These are phyloP conservation scores for Fomitopsis serialis DNA, from an alignment of 768 basidiomycete species.

Conservation along the genomic window DNA sequence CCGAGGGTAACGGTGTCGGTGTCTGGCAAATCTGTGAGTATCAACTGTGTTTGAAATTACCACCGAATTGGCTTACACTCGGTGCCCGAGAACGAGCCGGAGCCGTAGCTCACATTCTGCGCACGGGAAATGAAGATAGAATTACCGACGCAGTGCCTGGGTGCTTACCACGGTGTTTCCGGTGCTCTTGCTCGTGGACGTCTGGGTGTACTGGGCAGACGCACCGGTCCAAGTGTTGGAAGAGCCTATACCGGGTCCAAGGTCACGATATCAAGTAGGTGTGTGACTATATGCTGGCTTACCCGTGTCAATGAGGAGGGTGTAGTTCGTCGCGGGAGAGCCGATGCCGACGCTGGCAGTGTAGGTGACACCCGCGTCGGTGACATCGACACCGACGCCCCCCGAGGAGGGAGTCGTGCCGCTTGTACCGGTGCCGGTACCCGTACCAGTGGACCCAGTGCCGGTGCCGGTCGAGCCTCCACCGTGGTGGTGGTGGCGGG, in stretches of 20 bases:
- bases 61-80: conserved; percentile 35
- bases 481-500: conserved; percentile 8
- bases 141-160: no score
- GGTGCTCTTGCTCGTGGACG: conserved; percentile 39
- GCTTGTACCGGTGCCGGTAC: conserved; percentile 4
- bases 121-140: conserved; percentile 12
- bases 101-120: conserved; percentile 42
- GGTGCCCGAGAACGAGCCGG: conserved; percentile 46
- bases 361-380: conserved; percentile 54
- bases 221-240: conserved; percentile 59
- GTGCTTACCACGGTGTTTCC: conserved; percentile 28
- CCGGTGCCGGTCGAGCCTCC: conserved; percentile 11
- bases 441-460: conserved; percentile 5
- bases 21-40: conserved; percentile 23
- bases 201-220: conserved; percentile 37
- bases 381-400: conserved; percentile 45
- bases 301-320: conserved; percentile 57
- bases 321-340: conserved; percentile 41
- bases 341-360: conserved; percentile 48
- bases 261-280: no score
- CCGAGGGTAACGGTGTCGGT: conserved; percentile 42
- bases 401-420: conserved; percentile 10
- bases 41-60: neutral
- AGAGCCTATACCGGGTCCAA: conserved; percentile 26
- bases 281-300: neutral